These are phyloP conservation scores for Adansonia rubrostipa DNA, from an alignment of 441 rosid genomes.

Conservation along the genomic window DNA sequence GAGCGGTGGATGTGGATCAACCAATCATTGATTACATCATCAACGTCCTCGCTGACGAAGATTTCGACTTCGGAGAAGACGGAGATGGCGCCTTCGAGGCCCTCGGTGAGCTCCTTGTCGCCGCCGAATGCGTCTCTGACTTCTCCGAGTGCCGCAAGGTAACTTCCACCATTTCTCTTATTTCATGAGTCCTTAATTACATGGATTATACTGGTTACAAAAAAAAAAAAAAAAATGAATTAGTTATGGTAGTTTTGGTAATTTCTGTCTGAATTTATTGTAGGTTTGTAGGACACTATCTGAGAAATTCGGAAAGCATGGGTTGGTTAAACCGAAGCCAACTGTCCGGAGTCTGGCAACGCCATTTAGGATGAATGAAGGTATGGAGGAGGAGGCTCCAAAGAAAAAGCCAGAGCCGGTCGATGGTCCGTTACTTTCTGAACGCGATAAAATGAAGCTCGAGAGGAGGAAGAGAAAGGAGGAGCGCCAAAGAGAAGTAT, in stretches of 20 bases:
- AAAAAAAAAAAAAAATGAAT: background rate
- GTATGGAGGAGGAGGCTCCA: constrained; percentile 88
- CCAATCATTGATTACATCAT: constrained; percentile 93
- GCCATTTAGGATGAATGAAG: constrained; percentile 93
- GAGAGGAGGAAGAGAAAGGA: constrained; percentile 96
- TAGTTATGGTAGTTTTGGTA: background rate
- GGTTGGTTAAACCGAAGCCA: constrained; percentile 71
- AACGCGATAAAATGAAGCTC: constrained; percentile 78
- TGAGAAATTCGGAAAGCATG: constrained; percentile 93
- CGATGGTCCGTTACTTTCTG: constrained; percentile 85
- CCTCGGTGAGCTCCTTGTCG: constrained; percentile 88
- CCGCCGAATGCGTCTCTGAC: constrained; percentile 84
- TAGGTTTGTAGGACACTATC: constrained; percentile 79
- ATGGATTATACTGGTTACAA: background rate
- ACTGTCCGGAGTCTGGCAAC: constrained; percentile 81
- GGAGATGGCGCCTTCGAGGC: constrained; percentile 96
- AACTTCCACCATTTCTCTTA: constrained; percentile 12
- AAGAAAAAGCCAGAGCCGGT: constrained; percentile 88
- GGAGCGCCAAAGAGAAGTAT: constrained; percentile 94
- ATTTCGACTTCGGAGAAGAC: constrained; percentile 91
- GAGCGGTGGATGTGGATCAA: constrained; percentile 68
- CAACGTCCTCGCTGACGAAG: constrained; percentile 96
- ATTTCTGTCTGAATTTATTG: constrained; percentile 27
- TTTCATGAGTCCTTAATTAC: constrained; percentile 3
- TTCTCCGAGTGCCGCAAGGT: constrained; percentile 78